Percentiles rank a stretch among this genome's conserved stretches.
Conservation (phyloP, 345 rosid species). For the Aquilaria sinensis region DNA sequence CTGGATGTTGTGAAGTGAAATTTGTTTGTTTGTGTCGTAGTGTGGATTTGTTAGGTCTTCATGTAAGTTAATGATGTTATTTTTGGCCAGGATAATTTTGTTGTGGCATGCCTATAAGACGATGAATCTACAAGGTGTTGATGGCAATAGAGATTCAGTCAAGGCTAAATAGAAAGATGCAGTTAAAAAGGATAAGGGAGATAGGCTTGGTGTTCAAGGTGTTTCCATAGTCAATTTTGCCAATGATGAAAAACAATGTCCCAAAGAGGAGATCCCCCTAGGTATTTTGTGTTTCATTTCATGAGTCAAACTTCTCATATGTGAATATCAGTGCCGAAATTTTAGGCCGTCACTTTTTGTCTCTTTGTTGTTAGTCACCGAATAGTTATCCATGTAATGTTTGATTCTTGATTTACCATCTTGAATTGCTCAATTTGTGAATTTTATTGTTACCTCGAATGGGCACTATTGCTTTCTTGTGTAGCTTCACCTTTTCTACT, state of each 20-base stretch:
- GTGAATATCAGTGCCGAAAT: conserved; percentile 32
- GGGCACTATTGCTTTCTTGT: too few relatives aligned
- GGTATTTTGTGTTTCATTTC: conserved; percentile 34
- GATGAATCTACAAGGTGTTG: conserved; percentile 9
- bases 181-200: conserved; percentile 7
- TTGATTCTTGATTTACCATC: too few relatives aligned
- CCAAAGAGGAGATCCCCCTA: conserved; percentile 11
- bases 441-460: too few relatives aligned
- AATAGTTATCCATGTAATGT: too few relatives aligned
- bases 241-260: conserved; percentile 11
- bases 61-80: conserved; percentile 8
- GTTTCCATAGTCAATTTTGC: conserved; percentile 9
- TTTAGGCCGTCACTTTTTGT: conserved; percentile 16
- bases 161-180: conserved; percentile 3
- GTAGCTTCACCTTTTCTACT: too few relatives aligned
- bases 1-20: too few relatives aligned
- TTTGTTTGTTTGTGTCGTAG: too few relatives aligned
- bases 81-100: neutral
- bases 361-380: too few relatives aligned
- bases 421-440: too few relatives aligned
- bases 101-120: conserved; percentile 8
- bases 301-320: conserved; percentile 29
- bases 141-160: neutral
- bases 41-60: too few relatives aligned
- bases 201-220: conserved; percentile 12